phyloP scores from a whole-genome alignment of 2,329 filamentous ascomycete genomes.

The Pseudogymnoascus sp. region DNA sequence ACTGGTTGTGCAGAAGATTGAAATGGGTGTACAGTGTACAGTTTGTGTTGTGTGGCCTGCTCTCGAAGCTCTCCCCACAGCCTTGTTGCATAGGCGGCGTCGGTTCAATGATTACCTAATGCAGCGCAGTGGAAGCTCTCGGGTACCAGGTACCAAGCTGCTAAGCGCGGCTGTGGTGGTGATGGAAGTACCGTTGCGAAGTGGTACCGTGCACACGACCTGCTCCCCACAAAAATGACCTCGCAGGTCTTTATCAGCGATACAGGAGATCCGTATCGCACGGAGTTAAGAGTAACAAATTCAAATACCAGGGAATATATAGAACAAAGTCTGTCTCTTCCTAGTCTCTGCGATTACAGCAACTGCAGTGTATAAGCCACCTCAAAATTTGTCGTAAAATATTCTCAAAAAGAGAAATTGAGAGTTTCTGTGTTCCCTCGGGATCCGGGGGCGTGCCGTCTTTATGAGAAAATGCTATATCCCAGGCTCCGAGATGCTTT shows the following conservation, averaged over 20 bases:
- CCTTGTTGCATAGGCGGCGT: neutral
- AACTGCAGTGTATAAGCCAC: neutral
- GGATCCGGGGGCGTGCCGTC: neutral
- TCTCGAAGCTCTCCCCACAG: constrained; percentile 1
- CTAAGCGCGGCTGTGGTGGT: neutral
- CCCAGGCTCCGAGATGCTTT: neutral
- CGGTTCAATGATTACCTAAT: neutral
- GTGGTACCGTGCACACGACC: constrained; percentile 6
- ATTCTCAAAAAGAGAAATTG: neutral
- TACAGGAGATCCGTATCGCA: neutral
- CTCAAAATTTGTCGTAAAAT: neutral
- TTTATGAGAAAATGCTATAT: neutral
- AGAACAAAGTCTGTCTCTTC: neutral
- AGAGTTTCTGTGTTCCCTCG: neutral
- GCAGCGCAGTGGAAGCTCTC: neutral
- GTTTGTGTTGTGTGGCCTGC: constrained; percentile 6
- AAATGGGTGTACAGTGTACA: neutral
- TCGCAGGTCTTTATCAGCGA: neutral
- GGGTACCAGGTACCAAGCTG: neutral
- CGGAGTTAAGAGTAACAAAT: neutral
- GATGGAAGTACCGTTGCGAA: neutral
- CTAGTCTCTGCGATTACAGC: neutral
- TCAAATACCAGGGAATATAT: neutral
- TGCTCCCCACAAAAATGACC: constrained; percentile 5
- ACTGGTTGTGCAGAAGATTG: neutral